Conservation (phyloP, 2,329 filamentous ascomycete species). For the Plenodomus lindquistii region DNA sequence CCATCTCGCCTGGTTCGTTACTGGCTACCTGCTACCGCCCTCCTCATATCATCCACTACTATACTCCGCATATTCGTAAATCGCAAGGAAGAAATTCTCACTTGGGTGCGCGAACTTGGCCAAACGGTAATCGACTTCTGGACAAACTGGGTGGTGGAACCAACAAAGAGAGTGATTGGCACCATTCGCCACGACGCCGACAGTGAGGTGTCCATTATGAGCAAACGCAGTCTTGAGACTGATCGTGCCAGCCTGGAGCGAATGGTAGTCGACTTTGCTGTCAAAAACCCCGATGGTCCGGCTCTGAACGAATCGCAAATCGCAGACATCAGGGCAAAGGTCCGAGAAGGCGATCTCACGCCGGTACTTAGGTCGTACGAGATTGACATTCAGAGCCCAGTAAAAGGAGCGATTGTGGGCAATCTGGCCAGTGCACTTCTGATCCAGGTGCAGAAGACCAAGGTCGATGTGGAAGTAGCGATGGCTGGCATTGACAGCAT, state of each 20-base stretch:
- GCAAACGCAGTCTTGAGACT: conserved; percentile 84
- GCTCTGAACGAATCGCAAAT: conserved; percentile 71
- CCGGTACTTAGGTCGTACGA: conserved; percentile 91
- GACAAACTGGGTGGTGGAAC: conserved; percentile 94
- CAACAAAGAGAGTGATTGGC: conserved; percentile 77
- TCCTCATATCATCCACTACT: conserved; percentile 79
- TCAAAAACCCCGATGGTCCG: conserved; percentile 73
- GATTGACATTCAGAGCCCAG: conserved; percentile 78
- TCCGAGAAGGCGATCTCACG: conserved; percentile 90
- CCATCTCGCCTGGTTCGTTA: conserved; percentile 79
- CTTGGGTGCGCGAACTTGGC: conserved; percentile 80
- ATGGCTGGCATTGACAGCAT: conserved; percentile 94
- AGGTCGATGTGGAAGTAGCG: conserved; percentile 95
- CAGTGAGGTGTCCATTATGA: conserved; percentile 96
- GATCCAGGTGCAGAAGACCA: conserved; percentile 98
- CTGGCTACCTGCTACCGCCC: conserved; percentile 76
- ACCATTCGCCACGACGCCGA: conserved; percentile 92
- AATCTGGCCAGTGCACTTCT: conserved; percentile 88
- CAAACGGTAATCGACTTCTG: conserved; percentile 85
- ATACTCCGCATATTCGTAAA: conserved; percentile 78
- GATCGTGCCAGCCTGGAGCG: conserved; percentile 91
- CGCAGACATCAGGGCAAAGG: conserved; percentile 73
- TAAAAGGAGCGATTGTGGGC: conserved; percentile 80
- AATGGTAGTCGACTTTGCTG: conserved; percentile 96
- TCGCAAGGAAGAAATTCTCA: conserved; percentile 73